Percentiles rank a stretch among this genome's conserved stretches.
phyloP scores from a whole-genome alignment of 768 basidiomycete species.

The Collybia mongolica region DNA sequence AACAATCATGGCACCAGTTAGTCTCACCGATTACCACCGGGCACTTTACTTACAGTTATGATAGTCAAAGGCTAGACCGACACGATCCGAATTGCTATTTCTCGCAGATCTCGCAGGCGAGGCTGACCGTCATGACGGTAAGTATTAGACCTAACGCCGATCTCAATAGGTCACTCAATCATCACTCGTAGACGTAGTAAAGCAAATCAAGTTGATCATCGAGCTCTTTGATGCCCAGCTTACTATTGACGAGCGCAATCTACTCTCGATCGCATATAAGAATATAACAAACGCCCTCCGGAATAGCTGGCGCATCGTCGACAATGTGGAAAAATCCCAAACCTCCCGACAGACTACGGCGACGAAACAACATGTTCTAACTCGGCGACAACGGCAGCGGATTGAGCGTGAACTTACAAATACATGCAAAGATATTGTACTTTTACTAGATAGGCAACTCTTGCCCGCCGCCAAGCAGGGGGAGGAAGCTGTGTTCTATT shows the following conservation, averaged over 20 bases:
- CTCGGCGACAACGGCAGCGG: constrained; percentile 68
- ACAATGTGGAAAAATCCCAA: constrained; percentile 72
- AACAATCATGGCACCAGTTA: not conserved
- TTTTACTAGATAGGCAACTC: constrained; percentile 56
- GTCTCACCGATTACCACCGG: not conserved
- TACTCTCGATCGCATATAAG: constrained; percentile 89
- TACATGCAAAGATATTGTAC: constrained; percentile 78
- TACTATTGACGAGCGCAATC: constrained; percentile 83
- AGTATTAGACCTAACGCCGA: constrained; percentile 5
- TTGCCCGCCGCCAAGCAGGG: constrained; percentile 58
- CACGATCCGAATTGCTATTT: constrained; percentile 42
- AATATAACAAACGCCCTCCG: constrained; percentile 83
- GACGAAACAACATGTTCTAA: constrained; percentile 58
- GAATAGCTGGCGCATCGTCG: constrained; percentile 82
- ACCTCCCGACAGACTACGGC: constrained; percentile 36
- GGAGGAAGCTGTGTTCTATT: constrained; percentile 87
- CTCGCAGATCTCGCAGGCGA: constrained; percentile 85
- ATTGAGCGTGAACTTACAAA: constrained; percentile 77
- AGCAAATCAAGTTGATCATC: constrained; percentile 75
- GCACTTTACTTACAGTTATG: not conserved
- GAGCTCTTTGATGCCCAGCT: constrained; percentile 65
- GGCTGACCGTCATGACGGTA: constrained; percentile 88
- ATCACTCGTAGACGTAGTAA: constrained; percentile 59
- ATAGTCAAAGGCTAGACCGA: constrained; percentile 15
- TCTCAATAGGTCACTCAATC: not conserved